Conservation (phyloP, 129 eudicot species). For the Escallonia rubra region DNA sequence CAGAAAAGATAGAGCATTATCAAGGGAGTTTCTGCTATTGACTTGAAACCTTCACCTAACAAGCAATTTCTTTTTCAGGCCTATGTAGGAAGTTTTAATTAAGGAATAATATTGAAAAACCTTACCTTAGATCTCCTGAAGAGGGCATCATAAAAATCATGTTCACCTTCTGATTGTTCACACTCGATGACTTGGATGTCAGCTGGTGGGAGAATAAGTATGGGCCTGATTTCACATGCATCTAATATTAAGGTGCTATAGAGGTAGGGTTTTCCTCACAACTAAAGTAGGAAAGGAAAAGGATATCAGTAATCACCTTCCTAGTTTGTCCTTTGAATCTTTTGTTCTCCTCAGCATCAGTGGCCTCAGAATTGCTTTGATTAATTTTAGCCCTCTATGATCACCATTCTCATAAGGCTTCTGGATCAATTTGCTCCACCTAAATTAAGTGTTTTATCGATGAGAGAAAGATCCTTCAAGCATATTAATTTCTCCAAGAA, state of each 20-base stretch:
- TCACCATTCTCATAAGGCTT: slow-evolving; percentile 81
- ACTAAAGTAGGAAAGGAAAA: background rate
- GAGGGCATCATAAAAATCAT: slow-evolving; percentile 78
- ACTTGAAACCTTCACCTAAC: background rate
- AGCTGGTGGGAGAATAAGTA: slow-evolving; percentile 87
- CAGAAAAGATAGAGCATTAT: background rate
- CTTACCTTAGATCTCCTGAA: slow-evolving; percentile 84
- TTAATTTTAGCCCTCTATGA: slow-evolving; percentile 51
- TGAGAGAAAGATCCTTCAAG: background rate
- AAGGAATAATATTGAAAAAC: background rate
- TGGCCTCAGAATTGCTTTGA: slow-evolving; percentile 74
- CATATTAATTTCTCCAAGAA: background rate
- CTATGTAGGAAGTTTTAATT: background rate
- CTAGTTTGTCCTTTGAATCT: slow-evolving; percentile 72
- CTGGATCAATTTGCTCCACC: slow-evolving; percentile 80
- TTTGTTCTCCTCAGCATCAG: slow-evolving; percentile 88
- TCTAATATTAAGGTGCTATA: background rate
- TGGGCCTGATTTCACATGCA: slow-evolving; percentile 44
- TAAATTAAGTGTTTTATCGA: background rate
- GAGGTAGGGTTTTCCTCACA: background rate
- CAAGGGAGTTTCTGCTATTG: background rate
- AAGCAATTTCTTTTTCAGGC: background rate
- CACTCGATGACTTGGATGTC: slow-evolving; percentile 72
- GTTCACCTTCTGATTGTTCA: slow-evolving; percentile 79
- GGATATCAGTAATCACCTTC: slow-evolving; percentile 45